Evolutionary conservation across 192 early-diverging fungal species (phyloP).

Genomic region (Funneliformis geosporum): DNA sequence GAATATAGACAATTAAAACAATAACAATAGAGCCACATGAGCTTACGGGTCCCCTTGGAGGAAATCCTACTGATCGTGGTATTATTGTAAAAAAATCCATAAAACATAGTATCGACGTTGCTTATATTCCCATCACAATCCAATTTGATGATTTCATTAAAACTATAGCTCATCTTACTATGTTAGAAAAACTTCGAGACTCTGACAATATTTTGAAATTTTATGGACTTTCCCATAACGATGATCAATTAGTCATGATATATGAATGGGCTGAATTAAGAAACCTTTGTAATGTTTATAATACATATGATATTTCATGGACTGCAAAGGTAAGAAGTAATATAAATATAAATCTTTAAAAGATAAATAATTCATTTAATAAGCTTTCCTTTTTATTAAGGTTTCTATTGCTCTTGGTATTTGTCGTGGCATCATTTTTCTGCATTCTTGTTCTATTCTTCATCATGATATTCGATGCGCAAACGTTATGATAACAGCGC

Average conservation of each 20-base stretch:
- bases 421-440: slow-evolving; percentile 24
- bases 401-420: slow-evolving; percentile 3
- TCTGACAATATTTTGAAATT: slow-evolving; percentile 21
- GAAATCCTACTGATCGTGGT: too few species aligned
- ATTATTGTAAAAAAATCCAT: neutral
- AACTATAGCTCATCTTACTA: neutral
- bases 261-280: slow-evolving; percentile 25
- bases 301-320: neutral
- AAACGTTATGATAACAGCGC: slow-evolving; percentile 14
- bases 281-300: slow-evolving; percentile 13
- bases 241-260: neutral
- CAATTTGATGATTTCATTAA: neutral
- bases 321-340: neutral
- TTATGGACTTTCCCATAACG: neutral
- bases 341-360: too few species aligned
- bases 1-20: too few species aligned
- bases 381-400: too few species aligned
- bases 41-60: too few species aligned
- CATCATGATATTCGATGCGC: slow-evolving; percentile 29
- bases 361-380: too few species aligned
- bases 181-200: slow-evolving; percentile 1
- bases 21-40: too few species aligned
- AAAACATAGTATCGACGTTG: neutral
- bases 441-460: neutral
- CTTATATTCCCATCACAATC: neutral